Conservation (phyloP, 1,284 basidiomycete genomes). For the Taiwanofungus camphoratus region DNA sequence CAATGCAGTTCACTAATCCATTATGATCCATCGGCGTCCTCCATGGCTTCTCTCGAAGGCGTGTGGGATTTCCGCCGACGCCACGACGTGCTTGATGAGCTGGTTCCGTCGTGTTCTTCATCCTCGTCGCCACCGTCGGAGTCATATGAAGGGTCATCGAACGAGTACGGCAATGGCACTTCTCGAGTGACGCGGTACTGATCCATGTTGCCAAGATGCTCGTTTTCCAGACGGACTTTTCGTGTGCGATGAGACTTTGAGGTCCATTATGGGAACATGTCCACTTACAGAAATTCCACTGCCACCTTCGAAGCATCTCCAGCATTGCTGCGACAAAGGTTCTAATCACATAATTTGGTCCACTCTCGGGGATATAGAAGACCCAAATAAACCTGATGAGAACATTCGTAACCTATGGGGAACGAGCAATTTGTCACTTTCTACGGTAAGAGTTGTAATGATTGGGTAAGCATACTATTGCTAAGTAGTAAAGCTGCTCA, state of each 20-base stretch:
- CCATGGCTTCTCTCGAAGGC: background rate
- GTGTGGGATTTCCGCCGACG: slow-evolving; percentile 9
- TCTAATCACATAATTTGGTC: slow-evolving; percentile 48
- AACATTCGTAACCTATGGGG: slow-evolving; percentile 58
- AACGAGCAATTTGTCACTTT: slow-evolving; percentile 1
- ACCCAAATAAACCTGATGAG: slow-evolving; percentile 80
- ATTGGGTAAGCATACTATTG: slow-evolving; percentile 55
- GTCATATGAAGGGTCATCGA: slow-evolving; percentile 37
- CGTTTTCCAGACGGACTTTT: slow-evolving; percentile 77
- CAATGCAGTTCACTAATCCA: too few relatives aligned
- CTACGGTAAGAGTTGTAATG: background rate
- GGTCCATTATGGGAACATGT: background rate
- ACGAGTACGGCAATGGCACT: slow-evolving; percentile 68
- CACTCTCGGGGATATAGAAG: slow-evolving; percentile 61
- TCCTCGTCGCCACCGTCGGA: slow-evolving; percentile 34
- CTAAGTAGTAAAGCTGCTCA: slow-evolving; percentile 73
- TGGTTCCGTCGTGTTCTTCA: slow-evolving; percentile 24
- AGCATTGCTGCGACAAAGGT: slow-evolving; percentile 67
- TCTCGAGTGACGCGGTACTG: slow-evolving; percentile 80
- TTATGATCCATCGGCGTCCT: background rate
- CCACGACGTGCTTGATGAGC: slow-evolving; percentile 22
- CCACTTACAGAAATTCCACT: slow-evolving; percentile 85
- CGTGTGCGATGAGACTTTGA: background rate
- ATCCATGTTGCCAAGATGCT: slow-evolving; percentile 82
- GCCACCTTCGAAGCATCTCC: slow-evolving; percentile 79